Evolutionary conservation across 768 basidiomycete genomes (phyloP).

Genomic region (Boletus rufocinnamomeus): DNA sequence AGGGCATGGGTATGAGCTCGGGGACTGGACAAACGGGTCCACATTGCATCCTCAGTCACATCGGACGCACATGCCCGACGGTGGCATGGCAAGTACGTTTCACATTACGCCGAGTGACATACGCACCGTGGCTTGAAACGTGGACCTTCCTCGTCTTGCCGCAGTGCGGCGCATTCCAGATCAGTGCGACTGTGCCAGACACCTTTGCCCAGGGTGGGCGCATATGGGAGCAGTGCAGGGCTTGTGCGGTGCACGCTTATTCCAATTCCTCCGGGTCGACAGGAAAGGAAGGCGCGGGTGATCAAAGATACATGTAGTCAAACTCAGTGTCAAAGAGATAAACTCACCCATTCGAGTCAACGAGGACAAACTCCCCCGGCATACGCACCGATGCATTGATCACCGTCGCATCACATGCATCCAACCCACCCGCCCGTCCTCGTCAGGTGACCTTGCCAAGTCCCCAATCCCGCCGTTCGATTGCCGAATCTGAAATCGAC

Average conservation of each 20-base stretch:
- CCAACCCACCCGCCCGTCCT: neutral
- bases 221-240: neutral
- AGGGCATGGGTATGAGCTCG: neutral
- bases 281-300: neutral
- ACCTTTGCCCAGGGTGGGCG: neutral
- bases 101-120: slow-evolving; percentile 6
- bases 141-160: neutral
- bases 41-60: neutral
- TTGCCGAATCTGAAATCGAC: slow-evolving; percentile 3
- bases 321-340: slow-evolving; percentile 9
- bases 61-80: slow-evolving; percentile 3
- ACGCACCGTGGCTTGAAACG: neutral
- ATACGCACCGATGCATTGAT: neutral
- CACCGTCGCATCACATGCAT: neutral
- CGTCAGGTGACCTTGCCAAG: neutral
- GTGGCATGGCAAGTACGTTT: slow-evolving; percentile 1
- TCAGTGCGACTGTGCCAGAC: neutral
- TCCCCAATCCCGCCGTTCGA: slow-evolving; percentile 4
- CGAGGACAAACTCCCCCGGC: neutral
- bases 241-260: neutral
- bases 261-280: slow-evolving; percentile 3
- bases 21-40: too few species aligned
- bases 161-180: neutral
- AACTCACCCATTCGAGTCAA: neutral
- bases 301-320: slow-evolving; percentile 12